Evolutionary conservation across 805 yeast species (phyloP).

Genomic region (Debaryomyces tyrocola): DNA sequence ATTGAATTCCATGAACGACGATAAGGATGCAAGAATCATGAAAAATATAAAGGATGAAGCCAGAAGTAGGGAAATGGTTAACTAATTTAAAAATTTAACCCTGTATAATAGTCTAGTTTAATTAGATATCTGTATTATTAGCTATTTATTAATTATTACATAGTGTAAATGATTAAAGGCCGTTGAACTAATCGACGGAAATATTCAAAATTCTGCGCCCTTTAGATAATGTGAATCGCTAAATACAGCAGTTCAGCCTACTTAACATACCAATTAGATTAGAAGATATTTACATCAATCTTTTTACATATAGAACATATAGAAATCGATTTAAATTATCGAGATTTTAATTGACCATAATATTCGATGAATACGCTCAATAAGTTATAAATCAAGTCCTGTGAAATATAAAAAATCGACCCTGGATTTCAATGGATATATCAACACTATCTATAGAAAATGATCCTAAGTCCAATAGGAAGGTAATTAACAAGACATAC

Average conservation of each 20-base stretch:
- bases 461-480: slow-evolving; percentile 31
- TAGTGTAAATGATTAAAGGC: neutral
- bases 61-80: slow-evolving; percentile 18
- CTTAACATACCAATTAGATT: no score
- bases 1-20: slow-evolving; percentile 32
- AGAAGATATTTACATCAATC: no score
- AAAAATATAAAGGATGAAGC: slow-evolving; percentile 25
- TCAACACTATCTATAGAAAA: slow-evolving; percentile 19
- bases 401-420: neutral
- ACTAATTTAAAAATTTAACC: neutral
- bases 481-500: slow-evolving; percentile 35
- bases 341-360: no score
- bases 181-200: no score
- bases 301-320: no score
- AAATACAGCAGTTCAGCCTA: no score
- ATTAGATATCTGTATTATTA: neutral
- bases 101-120: neutral
- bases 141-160: neutral
- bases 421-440: slow-evolving; percentile 19
- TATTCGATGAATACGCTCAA: no score
- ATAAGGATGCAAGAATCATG: slow-evolving; percentile 9
- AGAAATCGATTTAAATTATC: no score
- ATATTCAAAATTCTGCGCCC: no score
- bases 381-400: no score
- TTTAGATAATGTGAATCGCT: no score